phyloP scores from a whole-genome alignment of 768 basidiomycete species.

The Trametes cinnabarina region DNA sequence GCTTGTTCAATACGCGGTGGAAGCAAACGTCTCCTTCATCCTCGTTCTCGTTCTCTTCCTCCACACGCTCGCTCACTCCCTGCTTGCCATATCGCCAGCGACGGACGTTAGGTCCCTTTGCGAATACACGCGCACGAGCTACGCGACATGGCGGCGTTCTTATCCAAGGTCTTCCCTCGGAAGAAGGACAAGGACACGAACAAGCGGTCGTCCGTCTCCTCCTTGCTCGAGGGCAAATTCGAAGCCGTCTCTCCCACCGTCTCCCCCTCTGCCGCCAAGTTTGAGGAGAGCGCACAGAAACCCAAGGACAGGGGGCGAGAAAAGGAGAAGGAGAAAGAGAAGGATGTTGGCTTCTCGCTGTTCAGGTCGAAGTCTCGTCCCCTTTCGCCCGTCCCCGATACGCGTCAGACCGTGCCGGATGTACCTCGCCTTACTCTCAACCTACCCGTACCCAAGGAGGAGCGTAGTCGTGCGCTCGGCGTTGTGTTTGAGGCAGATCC shows the following conservation, averaged over 20 bases:
- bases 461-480: conserved; percentile 47
- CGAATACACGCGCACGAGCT: background rate
- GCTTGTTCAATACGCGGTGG: no score
- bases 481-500: conserved; percentile 61
- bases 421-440: conserved; percentile 62
- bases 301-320: conserved; percentile 29
- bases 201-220: conserved; percentile 38
- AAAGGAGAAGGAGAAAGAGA: conserved; percentile 40
- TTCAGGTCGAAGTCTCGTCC: conserved; percentile 48
- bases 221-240: conserved; percentile 71
- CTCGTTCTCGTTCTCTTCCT: background rate
- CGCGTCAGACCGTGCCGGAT: conserved; percentile 29
- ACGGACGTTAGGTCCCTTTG: conserved; percentile 18
- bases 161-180: conserved; percentile 76
- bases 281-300: conserved; percentile 32
- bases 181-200: conserved; percentile 56
- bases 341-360: conserved; percentile 45
- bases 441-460: conserved; percentile 52
- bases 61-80: background rate
- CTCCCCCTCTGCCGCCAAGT: conserved; percentile 36
- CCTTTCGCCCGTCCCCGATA: conserved; percentile 35
- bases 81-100: conserved; percentile 7
- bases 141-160: conserved; percentile 55
- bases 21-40: no score
- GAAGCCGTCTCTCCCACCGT: conserved; percentile 58